Evolutionary conservation across 1,284 basidiomycete genomes (phyloP), one percentile per base, ranked within the genome.

Genomic region (Melampsora larici-populina): DNA sequence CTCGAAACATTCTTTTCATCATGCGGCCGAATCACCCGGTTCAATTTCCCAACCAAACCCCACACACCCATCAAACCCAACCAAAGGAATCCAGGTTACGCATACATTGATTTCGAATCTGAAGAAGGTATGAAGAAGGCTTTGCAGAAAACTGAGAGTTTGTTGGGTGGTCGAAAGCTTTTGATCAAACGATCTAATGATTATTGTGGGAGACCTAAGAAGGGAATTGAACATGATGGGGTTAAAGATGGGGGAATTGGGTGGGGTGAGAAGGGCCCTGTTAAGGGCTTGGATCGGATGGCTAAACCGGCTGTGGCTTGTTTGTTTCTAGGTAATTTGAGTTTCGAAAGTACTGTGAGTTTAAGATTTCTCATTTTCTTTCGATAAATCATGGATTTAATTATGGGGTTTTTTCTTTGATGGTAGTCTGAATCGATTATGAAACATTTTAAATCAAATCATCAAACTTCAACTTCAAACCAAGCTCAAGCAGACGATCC

Each of bases 81-180:
- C 21, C 49, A 68, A 21, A 9, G 18, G 6, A 76, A 76, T 40
- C 36, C 11, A n/a, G 74, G 74, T 7, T 99, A 94, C 84, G 96
- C 95, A 33, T 98, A 98, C 85, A 90, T 97, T 79, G 96, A 99
- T 85, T 94, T 99, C 83, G 88, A 89, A 1, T 90, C 90, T 1
- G 86, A 88, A 0, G 92, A 92, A 43, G 89, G 88, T 24, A 92
- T 95, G 81, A 83, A 84, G 0, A 85, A 88, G 49, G 94, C 93
- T 26, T 90, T 98, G 78, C 87, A 89, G 0, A 86, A 92, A 63
- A 92, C 92, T 11, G 96, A 99, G 83, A 87, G 89, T 46, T 89
- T 89, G 63, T 86, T 98, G 8, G 89, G 94, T 60, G 95, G 96
- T 1, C 87, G 97, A 78, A 90, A 90, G 77, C 85, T 99, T 36